These are phyloP conservation scores for Talaromyces verruculosus DNA, from an alignment of 2,329 filamentous ascomycete genomes.

Conservation along the genomic window DNA sequence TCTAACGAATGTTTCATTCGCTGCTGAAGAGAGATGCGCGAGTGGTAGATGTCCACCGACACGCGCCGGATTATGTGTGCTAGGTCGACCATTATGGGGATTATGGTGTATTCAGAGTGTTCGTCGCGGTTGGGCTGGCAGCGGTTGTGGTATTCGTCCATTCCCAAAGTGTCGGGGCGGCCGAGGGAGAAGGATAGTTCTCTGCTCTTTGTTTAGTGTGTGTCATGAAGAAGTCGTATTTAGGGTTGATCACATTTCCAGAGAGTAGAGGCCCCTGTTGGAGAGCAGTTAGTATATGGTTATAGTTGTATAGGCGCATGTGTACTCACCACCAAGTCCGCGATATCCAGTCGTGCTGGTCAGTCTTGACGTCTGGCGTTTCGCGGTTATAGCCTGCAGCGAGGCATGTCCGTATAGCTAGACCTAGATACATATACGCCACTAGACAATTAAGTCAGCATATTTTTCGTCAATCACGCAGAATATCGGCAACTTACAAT, in stretches of 20 bases:
- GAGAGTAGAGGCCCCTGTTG: background rate
- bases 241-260: background rate
- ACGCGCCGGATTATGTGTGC: conserved; percentile 43
- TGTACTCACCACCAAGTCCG: conserved; percentile 47
- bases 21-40: conserved; percentile 21
- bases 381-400: conserved; percentile 52
- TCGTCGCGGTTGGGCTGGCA: conserved; percentile 38
- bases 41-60: conserved; percentile 44
- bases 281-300: background rate
- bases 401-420: conserved; percentile 50
- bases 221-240: background rate
- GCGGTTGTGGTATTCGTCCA: conserved; percentile 52
- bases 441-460: background rate
- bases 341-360: conserved; percentile 42
- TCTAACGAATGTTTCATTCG: background rate
- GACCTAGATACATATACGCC: conserved; percentile 52
- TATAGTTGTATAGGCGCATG: background rate
- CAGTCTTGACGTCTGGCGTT: conserved; percentile 35
- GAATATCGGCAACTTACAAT: background rate
- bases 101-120: conserved; percentile 38
- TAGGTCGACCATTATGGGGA: conserved; percentile 44
- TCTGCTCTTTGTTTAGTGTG: conserved; percentile 24
- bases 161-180: conserved; percentile 50
- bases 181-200: conserved; percentile 44
- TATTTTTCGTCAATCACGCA: background rate